Base-by-base conservation (phyloP, 1,284 basidiomycete species). In the Fistulina hepatica region DNA sequence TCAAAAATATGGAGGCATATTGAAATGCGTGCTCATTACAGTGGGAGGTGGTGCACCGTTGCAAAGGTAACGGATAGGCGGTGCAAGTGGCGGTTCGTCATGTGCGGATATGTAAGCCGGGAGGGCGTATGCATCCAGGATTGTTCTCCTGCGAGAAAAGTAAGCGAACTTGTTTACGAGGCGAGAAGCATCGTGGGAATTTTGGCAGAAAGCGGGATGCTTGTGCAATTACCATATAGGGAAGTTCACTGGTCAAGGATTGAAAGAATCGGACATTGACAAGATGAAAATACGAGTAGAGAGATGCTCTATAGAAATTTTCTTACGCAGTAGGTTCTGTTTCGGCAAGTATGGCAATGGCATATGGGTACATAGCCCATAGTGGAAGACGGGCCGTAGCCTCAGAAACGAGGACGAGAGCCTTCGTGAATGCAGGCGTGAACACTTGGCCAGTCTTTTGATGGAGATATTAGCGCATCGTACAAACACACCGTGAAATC, bases 21-120 rank as follows among this genome's bases (percentile, higher is more conserved):
- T 17, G 25, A 15, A 11, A 34, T 9, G 17, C 8, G 12, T 2
- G 23, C 35, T 25, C 3, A 42, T 41, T 3, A 43, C 19, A 20
- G 36, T 11, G 7, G 36, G 13, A n/a, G 21, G 24, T n/a, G 48
- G 38, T 16, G 49, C 44, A n/a, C 46, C 47, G 2, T 61, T 67
- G 5, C 61, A 54, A 9, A 80, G 65, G 51, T 71, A 78, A 21
- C 76, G 67, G 21, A 77, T 48, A 2, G 76, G 74, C 3, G 72
- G 64, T 61, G 31, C 64, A 55, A 21, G 51, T 50, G 2, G 61
- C 37, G 8, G 63, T 50, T 5, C 59, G 9, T 31, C 13, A 10
- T 9, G 56, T 5, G 52, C 44, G 2, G 67, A 61, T 21, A 73
- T 65, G 45, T 79, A 80, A 10, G 58, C 55, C 12, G 68, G 63